Evolutionary conservation across 495 filamentous ascomycete genomes (phyloP), one percentile per base, ranked within the genome.

Genomic region (Tuber microsphaerosporum): DNA sequence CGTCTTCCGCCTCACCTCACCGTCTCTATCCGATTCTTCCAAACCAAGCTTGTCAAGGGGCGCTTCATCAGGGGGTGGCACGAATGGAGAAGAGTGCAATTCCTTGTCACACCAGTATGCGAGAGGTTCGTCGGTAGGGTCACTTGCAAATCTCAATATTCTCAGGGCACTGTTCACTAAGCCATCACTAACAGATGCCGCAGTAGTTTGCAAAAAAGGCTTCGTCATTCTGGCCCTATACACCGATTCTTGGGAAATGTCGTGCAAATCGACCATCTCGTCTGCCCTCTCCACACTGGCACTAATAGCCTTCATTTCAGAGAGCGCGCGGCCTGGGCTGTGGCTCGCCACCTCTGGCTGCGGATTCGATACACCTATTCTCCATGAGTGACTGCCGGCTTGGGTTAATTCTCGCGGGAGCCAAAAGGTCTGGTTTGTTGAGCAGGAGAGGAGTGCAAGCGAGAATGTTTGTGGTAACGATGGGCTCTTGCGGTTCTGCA

Each of bases 401-500:
- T 70, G 4, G 73, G 76, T 0, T 76, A 73, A 14, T 73, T 78
- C 31, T 79, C 74, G 34, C 72, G 56, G n/a, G 74, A 78, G 19
- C 48, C 39, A 3, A 79, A 42, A 51, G 75, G 41, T 20, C 73
- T 72, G 48, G 72, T 79, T 61, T 5, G 9, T 44, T 65, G 73
- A 8, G 76, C 69, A 12, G 76, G 78, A 0, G 78, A 80, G 37
- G 75, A 80, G n/a, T 75, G 75, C 80, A 80, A 82, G 6, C 74
- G 42, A 14, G 79, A 81, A 17, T 81, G 80, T 51, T 82, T 75
- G 9, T 73, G 72, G 61, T 77, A 82, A 14, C 81, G 75, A 31
- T 51, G 42, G 19, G 79, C 73, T 17, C 74, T 73, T 9, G 77
- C 65, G 31, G 34, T 37, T 37, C 2, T 1, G 34, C 1, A 37